Base-by-base conservation (phyloP, 129 eudicot genomes). In the Artemisia annua region DNA sequence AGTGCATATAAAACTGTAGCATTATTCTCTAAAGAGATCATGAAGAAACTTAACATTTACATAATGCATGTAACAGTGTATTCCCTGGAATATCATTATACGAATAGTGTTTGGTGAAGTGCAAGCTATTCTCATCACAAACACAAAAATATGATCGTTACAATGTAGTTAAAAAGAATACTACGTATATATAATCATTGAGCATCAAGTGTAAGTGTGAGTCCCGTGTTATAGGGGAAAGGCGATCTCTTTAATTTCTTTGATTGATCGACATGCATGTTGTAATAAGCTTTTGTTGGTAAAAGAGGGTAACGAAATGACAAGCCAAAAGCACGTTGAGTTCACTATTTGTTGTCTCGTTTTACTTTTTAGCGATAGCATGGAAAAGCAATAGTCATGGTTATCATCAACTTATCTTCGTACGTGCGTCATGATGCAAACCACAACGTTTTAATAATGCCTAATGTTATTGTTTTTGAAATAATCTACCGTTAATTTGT, bases 191-290 rank as follows among this genome's bases (percentile, higher is more conserved):
- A 39, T 39, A 39, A 39, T 39, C 46, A 39, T 39, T 39, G 46
- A 39, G 46, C 46, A 7, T 39, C 46, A 39, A 39, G 7, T 7
- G 0, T 39, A 39, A 39, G 46, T 39, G 46, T 0, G 46, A 35
- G 10, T 46, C n/a, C 39, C 62, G 49, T n/a, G 20, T n/a, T 15
- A 30, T 28, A 22, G 51, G 61, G 59, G 65, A 74, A 63, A 65
- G 66, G 72, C 52, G 43, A 51, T n/a, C n/a, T 30, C 7, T 9
- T 24, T 24, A 8, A 60, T 73, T 62, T 48, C 48, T 39, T 75
- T 71, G 79, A 75, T 75, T 75, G 57, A 65, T 39, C 46, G 46
- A 39, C 46, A 8, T 39, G 72, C 46, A 8, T 39, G 72, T 65
- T 11, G 11, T 39, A 39, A 54, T 43, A 66, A 54, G 70, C 39